Conservation (phyloP, 2,329 filamentous ascomycete genomes). For the Sporothrix pseudoabietina region DNA sequence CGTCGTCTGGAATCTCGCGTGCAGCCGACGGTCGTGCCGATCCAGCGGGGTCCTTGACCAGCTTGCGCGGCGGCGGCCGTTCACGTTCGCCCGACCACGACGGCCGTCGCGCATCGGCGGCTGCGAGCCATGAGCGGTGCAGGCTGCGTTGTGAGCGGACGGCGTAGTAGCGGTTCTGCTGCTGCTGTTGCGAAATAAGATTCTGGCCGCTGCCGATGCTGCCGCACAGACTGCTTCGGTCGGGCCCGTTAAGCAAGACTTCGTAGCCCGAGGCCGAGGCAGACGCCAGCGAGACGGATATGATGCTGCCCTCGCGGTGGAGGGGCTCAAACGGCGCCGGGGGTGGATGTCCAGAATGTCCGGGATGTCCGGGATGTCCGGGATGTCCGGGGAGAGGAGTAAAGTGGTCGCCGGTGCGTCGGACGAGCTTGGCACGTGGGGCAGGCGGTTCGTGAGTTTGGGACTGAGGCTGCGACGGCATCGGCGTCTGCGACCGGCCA, state of each 20-base stretch:
- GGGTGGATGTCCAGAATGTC: background rate
- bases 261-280: slow-evolving; percentile 32
- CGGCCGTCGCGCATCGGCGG: slow-evolving; percentile 41
- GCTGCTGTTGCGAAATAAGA: background rate
- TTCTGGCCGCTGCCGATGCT: background rate
- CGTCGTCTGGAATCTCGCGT: slow-evolving; percentile 29
- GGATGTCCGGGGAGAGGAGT: background rate
- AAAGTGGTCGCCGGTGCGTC: slow-evolving; percentile 16
- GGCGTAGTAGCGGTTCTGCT: background rate
- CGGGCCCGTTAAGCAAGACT: slow-evolving; percentile 26
- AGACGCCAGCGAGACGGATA: slow-evolving; percentile 21
- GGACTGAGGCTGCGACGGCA: background rate
- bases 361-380: slow-evolving; percentile 1
- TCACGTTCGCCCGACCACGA: slow-evolving; percentile 27
- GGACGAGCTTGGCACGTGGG: slow-evolving; percentile 25
- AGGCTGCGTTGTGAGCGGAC: slow-evolving; percentile 20
- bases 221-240: slow-evolving; percentile 27
- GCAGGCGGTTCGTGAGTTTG: background rate
- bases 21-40: slow-evolving; percentile 34
- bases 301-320: slow-evolving; percentile 23
- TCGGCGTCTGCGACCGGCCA: slow-evolving; percentile 28
- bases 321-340: background rate
- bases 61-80: slow-evolving; percentile 33
- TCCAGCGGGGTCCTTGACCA: slow-evolving; percentile 36
- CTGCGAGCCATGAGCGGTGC: slow-evolving; percentile 31